Conservation (phyloP, 768 basidiomycete species). For the Lactarius akahatsu region DNA sequence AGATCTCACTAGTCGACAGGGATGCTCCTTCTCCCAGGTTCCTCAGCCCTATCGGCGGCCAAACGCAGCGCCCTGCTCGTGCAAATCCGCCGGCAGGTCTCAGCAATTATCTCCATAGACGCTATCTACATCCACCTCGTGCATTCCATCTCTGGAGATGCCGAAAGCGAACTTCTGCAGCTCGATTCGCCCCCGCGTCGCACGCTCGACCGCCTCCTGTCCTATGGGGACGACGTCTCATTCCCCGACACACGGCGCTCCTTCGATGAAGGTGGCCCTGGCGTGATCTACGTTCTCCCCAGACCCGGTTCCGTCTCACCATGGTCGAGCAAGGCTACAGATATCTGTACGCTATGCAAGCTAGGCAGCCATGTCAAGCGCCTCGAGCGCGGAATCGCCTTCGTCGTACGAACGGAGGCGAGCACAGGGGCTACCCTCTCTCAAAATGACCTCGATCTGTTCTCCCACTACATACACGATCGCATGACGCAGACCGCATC, state of each 20-base stretch:
- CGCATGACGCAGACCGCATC: slow-evolving; percentile 92
- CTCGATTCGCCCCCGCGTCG: slow-evolving; percentile 45
- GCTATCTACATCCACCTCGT: slow-evolving; percentile 87
- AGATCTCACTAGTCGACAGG: slow-evolving; percentile 20
- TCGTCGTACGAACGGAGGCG: slow-evolving; percentile 54
- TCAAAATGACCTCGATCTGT: slow-evolving; percentile 47
- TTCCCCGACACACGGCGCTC: slow-evolving; percentile 44
- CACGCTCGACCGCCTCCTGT: slow-evolving; percentile 68
- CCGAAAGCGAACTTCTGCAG: slow-evolving; percentile 49
- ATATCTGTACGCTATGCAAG: slow-evolving; percentile 87
- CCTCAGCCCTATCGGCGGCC: slow-evolving; percentile 69
- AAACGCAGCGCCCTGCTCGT: slow-evolving; percentile 68
- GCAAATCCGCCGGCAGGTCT: slow-evolving; percentile 51
- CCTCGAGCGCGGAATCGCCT: slow-evolving; percentile 81
- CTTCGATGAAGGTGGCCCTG: slow-evolving; percentile 36
- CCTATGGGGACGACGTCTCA: slow-evolving; percentile 78
- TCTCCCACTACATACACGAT: slow-evolving; percentile 81
- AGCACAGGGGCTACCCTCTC: slow-evolving; percentile 38
- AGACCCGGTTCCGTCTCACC: slow-evolving; percentile 92
- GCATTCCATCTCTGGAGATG: slow-evolving; percentile 49
- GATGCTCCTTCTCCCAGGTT: slow-evolving; percentile 80
- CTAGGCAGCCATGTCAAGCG: slow-evolving; percentile 71
- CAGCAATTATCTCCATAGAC: slow-evolving; percentile 67
- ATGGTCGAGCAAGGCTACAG: slow-evolving; percentile 99
- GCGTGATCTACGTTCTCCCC: slow-evolving; percentile 73